Base-by-base conservation (phyloP, 2,329 filamentous ascomycete species). In the Sarocladium strictum region DNA sequence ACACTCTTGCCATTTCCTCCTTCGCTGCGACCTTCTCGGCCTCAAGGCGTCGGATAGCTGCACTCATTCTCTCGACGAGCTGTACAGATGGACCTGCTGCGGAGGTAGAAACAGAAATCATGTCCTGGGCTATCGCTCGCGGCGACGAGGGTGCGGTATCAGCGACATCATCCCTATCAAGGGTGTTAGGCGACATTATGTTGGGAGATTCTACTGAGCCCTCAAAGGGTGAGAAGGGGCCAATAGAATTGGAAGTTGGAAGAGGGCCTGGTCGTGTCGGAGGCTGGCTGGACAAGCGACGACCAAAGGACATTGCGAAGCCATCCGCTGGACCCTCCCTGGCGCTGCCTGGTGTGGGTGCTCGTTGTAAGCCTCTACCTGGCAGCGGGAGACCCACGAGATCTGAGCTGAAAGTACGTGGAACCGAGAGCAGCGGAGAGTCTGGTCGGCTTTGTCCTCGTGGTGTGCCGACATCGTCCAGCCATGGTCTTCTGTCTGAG, bases 31-130 rank as follows among this genome's bases (percentile, higher is more conserved):
- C 89, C 66, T 96, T 96, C 67, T 99, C 94, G 50, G 85, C 90
- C 67, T 99, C 94, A 0, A 99, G 77, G 5, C 93, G 84, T 10
- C 94, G 87, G 43, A 99, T 92, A 0, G 91, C 90, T 2, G 92
- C 90, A 64, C 89, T 95, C 90, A 99, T 96, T 53, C 93, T 84
- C 72, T 97, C 94, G 15, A 99, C 92, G 1, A 99, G 81, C 70
- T 97, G 93, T 1, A 99, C 93, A 0, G 88, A 93, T 0, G 94
- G 94, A 0, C 94, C 94, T 0, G 93, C 92, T 0, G 86, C 93
- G 9, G 90, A 87, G 0, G 93, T 97, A 1, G 91, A 96, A 6
- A 90, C 89, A 2, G 90, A 95, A 27, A 94, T 81, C 74, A 96
- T 87, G 63, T 96, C 92, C 61, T 91, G 87, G 56, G 89, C 80